Evolutionary conservation across 2,329 filamentous ascomycete species (phyloP).

Genomic region (Diplodia mutila): DNA sequence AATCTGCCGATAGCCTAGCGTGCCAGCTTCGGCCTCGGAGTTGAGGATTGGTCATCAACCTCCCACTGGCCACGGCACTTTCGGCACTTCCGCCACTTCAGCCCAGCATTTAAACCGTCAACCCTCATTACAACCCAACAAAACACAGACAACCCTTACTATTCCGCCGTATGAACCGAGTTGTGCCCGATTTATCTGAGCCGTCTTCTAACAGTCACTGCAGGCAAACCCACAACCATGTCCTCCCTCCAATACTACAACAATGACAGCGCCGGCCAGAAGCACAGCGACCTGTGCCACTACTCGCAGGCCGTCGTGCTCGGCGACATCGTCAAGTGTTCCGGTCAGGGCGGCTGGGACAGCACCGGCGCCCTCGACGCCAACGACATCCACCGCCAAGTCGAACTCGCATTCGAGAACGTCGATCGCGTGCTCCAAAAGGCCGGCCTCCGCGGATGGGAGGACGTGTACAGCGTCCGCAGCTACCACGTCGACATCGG

Average conservation of each 20-base stretch:
- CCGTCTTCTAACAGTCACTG: too few species aligned
- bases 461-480: slow-evolving; percentile 24
- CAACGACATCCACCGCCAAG: slow-evolving; percentile 9
- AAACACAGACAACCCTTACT: too few species aligned
- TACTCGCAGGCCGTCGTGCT: slow-evolving; percentile 17
- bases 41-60: too few species aligned
- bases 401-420: slow-evolving; percentile 25
- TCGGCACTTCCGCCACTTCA: too few species aligned
- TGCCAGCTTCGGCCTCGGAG: too few species aligned
- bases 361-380: slow-evolving; percentile 1
- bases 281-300: not conserved
- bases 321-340: slow-evolving; percentile 38
- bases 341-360: slow-evolving; percentile 25
- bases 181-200: too few species aligned
- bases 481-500: slow-evolving; percentile 32
- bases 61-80: too few species aligned
- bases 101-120: too few species aligned
- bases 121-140: too few species aligned
- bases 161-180: too few species aligned
- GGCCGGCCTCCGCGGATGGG: slow-evolving; percentile 20
- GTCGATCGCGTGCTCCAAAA: slow-evolving; percentile 13
- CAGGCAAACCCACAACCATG: not conserved
- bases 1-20: too few species aligned
- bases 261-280: slow-evolving; percentile 9
- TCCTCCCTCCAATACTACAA: slow-evolving; percentile 14